Conservation (phyloP, 345 rosid genomes). For the Camelina sativa region DNA sequence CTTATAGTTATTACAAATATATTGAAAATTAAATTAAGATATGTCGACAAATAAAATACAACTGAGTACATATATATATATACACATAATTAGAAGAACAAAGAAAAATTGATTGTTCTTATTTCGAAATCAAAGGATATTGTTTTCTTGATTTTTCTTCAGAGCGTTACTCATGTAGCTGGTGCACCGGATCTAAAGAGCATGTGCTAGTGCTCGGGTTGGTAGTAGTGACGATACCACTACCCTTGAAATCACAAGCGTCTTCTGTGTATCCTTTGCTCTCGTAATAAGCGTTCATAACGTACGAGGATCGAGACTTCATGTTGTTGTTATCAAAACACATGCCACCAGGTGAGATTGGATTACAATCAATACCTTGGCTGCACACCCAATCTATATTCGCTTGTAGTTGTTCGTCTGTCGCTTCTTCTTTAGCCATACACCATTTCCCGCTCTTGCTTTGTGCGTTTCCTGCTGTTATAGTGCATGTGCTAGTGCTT, state of each 20-base stretch:
- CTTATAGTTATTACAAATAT: too few relatives aligned
- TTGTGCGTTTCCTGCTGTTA: conserved; percentile 15
- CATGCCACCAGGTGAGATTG: conserved; percentile 64
- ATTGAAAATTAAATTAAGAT: too few relatives aligned
- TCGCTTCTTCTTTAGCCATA: conserved; percentile 57
- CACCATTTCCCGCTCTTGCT: conserved; percentile 58
- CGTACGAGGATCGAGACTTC: conserved; percentile 68
- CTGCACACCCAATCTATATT: conserved; percentile 75
- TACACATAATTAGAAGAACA: background rate
- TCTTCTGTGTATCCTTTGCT: conserved; percentile 55
- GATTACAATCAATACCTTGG: conserved; percentile 76
- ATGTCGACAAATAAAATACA: background rate
- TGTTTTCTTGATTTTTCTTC: background rate
- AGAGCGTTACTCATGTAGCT: background rate
- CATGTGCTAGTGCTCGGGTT: conserved; percentile 46
- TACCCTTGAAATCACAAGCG: conserved; percentile 70
- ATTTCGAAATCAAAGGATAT: background rate
- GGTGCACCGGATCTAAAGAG: too few relatives aligned
- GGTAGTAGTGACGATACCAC: conserved; percentile 55
- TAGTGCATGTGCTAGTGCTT: conserved; percentile 8
- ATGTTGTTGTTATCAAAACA: conserved; percentile 61
- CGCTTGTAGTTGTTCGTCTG: conserved; percentile 52
- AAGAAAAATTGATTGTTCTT: background rate
- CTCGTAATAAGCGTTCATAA: conserved; percentile 79
- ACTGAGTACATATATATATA: too few relatives aligned